Base-by-base conservation (phyloP, 176 grass and related monocot genomes). In the Zea mays region DNA sequence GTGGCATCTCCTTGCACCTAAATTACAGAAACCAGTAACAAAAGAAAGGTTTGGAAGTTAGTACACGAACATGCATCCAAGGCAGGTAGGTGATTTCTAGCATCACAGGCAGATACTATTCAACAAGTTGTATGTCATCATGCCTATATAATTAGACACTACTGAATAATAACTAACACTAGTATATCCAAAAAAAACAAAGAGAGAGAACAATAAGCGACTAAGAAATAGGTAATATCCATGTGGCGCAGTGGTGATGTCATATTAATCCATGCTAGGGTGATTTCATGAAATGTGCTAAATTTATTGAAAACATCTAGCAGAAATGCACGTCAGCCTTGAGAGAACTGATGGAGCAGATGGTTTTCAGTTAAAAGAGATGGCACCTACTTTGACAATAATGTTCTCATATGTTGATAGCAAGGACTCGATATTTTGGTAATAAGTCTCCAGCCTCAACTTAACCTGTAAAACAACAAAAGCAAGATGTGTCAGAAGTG, bases 361-460 rank as follows among this genome's bases (percentile, higher is more conserved):
- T 38, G 70, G 17, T 46, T 64, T 61, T 69, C 44, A 46, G 20
- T 13, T 55, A 43, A 19, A 76, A 66, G 66, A 71, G 56, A 56
- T 70, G 81, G 9, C 8, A 42, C 60, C 1, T 86, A 95, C 96
- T 61, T 94, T 83, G 51, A 85, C 85, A 55, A 83, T 85, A 58
- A 99, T 16, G 15, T 86, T 76, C 63, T 88, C 81, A 72, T 99
- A 99, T 81, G 77, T 83, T 54, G 92, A 77, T 75, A 99, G 80
- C 74, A 99, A 89, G 7, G 87, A 92, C 52, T 95, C 90, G 27
- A 99, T 82, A 90, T 99, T 99, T 80, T 90, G 81, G 83, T 95
- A 86, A 75, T 99, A 80, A 73, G 96, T 99, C 72, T 89, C 54
- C 77, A 99, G 82, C 78, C 96, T 85, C 78, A 95, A 73, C 88